Percentiles rank a stretch among this genome's conserved stretches.
phyloP scores from a whole-genome alignment of 2,329 filamentous ascomycete species.

The Cladophialophora chaetospira region DNA sequence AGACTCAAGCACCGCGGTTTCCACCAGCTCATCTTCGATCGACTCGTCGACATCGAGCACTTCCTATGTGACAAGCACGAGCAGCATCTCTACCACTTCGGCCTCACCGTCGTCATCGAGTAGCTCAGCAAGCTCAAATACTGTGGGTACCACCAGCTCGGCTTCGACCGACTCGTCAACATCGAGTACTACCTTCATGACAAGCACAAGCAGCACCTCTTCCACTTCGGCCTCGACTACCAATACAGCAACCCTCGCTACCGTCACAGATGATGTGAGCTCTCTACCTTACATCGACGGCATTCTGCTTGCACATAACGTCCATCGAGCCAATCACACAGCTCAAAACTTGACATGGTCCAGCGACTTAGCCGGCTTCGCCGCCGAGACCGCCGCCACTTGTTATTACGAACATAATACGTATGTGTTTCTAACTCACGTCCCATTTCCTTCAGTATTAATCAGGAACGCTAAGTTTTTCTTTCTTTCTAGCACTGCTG shows the following conservation, averaged over 20 bases:
- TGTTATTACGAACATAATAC: slow-evolving; percentile 77
- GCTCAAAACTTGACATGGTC: slow-evolving; percentile 67
- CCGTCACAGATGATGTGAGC: slow-evolving; percentile 39
- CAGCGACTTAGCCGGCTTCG: slow-evolving; percentile 62
- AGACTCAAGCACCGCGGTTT: background rate
- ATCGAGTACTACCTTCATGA: background rate
- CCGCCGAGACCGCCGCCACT: slow-evolving; percentile 61
- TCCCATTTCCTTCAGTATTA: background rate
- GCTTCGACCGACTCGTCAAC: background rate
- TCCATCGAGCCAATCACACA: slow-evolving; percentile 81
- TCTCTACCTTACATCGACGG: slow-evolving; percentile 30
- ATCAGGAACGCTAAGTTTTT: background rate
- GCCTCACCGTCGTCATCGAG: background rate
- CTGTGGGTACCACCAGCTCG: background rate
- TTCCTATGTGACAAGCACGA: slow-evolving; percentile 29
- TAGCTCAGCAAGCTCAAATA: background rate
- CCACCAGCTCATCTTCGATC: too few relatives aligned
- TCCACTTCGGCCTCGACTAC: slow-evolving; percentile 7
- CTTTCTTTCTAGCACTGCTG: slow-evolving; percentile 25
- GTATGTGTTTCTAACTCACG: slow-evolving; percentile 54
- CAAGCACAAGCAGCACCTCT: background rate
- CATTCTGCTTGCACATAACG: slow-evolving; percentile 73
- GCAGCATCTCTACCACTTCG: background rate
- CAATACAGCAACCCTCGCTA: slow-evolving; percentile 40
- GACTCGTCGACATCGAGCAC: background rate